A percentile compares a stretch with the other conserved stretches of the same genome.
phyloP scores from a whole-genome alignment of 805 yeast genomes.

The Hanseniaspora jakobsenii region DNA sequence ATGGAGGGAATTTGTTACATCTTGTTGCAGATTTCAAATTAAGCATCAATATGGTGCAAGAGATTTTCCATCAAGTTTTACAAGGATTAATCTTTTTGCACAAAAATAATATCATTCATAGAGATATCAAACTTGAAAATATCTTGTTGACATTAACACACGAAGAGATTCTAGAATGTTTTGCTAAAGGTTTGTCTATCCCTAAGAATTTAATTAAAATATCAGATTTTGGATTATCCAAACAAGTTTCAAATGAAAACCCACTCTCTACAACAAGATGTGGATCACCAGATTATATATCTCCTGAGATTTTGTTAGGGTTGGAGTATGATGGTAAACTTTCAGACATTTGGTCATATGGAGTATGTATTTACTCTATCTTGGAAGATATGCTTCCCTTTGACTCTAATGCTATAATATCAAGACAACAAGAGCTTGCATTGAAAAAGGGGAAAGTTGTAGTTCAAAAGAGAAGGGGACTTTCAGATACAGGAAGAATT shows the following conservation, averaged over 20 bases:
- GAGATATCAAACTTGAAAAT: conserved; percentile 87
- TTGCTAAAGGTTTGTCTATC: conserved; percentile 18
- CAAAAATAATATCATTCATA: conserved; percentile 55
- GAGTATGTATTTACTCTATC: conserved; percentile 76
- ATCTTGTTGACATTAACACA: conserved; percentile 40
- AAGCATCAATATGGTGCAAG: conserved; percentile 39
- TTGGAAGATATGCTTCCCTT: conserved; percentile 84
- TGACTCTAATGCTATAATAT: conserved; percentile 44
- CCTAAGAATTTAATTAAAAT: conserved; percentile 36
- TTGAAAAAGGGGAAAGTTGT: conserved; percentile 3
- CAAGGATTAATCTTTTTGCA: conserved; percentile 66
- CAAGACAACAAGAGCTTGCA: conserved; percentile 24
- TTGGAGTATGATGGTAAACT: conserved; percentile 81
- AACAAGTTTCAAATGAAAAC: conserved; percentile 41
- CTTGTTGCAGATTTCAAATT: conserved; percentile 41
- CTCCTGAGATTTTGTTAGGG: conserved; percentile 89
- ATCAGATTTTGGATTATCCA: conserved; percentile 84
- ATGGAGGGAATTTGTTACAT: conserved; percentile 77
- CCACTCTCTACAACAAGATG: conserved; percentile 70
- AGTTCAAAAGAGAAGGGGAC: conserved; percentile 27
- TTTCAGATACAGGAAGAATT: conserved; percentile 68
- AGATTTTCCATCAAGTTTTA: conserved; percentile 59
- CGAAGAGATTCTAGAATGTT: conserved; percentile 24
- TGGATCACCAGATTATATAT: conserved; percentile 92
- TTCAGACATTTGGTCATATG: conserved; percentile 90